Base-by-base conservation (phyloP, 2,329 filamentous ascomycete genomes). In the Alternaria conjuncta region DNA sequence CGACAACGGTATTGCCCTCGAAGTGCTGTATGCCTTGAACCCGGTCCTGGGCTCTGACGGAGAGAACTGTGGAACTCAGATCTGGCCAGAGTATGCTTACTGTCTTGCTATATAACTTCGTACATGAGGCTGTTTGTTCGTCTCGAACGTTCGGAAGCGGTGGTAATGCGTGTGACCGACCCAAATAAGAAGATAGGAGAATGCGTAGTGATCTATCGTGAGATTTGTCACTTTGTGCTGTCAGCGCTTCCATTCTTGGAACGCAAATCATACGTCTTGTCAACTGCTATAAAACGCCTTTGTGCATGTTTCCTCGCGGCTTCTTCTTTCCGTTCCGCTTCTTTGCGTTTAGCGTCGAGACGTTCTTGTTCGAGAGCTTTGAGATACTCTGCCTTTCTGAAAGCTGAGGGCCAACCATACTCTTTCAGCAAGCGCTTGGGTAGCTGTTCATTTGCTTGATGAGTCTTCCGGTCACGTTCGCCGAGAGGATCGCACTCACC, bases 11-110 rank as follows among this genome's bases (percentile, higher is more conserved):
- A 11, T 57, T 18, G 55, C 18, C 11, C 6, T 30, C 9, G 8
- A 13, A 4, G 10, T 20, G 25, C 36, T 57, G 15, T 57, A 49
- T n/a, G 20, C 6, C 15, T 44, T 46, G 18, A 57, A 50, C 26
- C 55, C 55, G 10, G 44, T 49, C 15, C 43, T 57, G n/a, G 43
- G 55, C 15, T 11, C 21, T 7, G 10, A 15, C 18, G 43, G 55
- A 12, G 54, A 28, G 25, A 47, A 47, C 28, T 57, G 41, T 15
- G 41, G 41, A 13, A 47, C 54, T 20, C 54, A 57, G 18, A 57
- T 55, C 30, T 55, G 51, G 51, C 51, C 51, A 21, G n/a, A n/a
- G 51, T 55, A 55, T 43, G 20, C 28, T 21, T 57, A 57, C 43
- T 57, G 41, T 32, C 25, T 57, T 28, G 54, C 36, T 32, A 45